phyloP scores from a whole-genome alignment of 1,284 basidiomycete species.

The Volvariella surrecta region DNA sequence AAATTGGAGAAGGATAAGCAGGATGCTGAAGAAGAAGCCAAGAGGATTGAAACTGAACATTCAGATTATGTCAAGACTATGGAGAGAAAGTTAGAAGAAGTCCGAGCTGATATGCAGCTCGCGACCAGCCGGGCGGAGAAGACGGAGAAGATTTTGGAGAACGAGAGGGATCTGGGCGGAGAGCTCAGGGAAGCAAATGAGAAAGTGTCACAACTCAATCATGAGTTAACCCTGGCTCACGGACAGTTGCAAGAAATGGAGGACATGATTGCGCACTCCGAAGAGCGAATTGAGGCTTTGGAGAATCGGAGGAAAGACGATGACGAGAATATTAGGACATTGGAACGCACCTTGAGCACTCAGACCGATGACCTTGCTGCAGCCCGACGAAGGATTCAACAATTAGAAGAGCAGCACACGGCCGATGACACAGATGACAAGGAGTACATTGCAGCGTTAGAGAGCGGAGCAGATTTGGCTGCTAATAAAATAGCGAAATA shows the following conservation, averaged over 20 bases:
- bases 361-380: conserved; percentile 28
- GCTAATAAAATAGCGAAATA: conserved; percentile 39
- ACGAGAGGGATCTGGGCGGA: conserved; percentile 53
- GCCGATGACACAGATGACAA: conserved; percentile 19
- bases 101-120: conserved; percentile 43
- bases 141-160: conserved; percentile 51
- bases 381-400: conserved; percentile 14
- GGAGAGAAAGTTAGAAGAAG: conserved; percentile 33
- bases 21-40: conserved; percentile 38
- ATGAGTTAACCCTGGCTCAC: conserved; percentile 49
- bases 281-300: conserved; percentile 40
- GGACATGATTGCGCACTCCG: conserved; percentile 39
- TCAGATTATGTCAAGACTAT: conserved; percentile 34
- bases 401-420: conserved; percentile 23
- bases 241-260: conserved; percentile 48
- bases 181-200: conserved; percentile 58
- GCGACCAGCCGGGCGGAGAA: conserved; percentile 50
- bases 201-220: conserved; percentile 40
- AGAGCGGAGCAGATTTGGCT: conserved; percentile 26
- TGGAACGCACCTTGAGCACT: conserved; percentile 29
- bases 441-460: conserved; percentile 36
- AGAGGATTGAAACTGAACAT: conserved; percentile 29
- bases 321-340: conserved; percentile 28
- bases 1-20: conserved; percentile 50
- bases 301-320: conserved; percentile 47